These are phyloP conservation scores for Alternaria ethzedia DNA, from an alignment of 2,329 filamentous ascomycete species.

Conservation along the genomic window DNA sequence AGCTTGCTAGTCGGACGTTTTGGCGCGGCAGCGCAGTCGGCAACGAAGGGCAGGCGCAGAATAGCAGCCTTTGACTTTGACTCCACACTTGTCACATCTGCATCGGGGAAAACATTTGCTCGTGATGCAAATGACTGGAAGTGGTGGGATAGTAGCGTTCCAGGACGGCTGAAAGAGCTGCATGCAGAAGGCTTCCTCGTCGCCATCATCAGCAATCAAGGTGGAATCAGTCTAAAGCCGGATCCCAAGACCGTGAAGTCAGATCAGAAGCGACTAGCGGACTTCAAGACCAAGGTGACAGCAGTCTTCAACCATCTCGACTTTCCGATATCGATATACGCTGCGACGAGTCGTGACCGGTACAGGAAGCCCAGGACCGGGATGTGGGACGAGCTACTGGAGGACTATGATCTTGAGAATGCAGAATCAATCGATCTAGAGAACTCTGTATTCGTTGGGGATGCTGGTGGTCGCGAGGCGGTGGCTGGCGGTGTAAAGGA, in stretches of 20 bases:
- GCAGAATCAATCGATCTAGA: slow-evolving; percentile 68
- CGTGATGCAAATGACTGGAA: slow-evolving; percentile 81
- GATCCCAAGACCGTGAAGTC: slow-evolving; percentile 73
- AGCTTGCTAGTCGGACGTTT: slow-evolving; percentile 81
- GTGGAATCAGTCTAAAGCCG: slow-evolving; percentile 75
- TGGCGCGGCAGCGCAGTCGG: slow-evolving; percentile 52
- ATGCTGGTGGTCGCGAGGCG: slow-evolving; percentile 69
- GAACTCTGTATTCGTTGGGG: slow-evolving; percentile 84
- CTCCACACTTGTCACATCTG: slow-evolving; percentile 81
- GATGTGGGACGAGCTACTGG: slow-evolving; percentile 79
- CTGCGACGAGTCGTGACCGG: slow-evolving; percentile 80
- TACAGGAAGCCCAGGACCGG: slow-evolving; percentile 87
- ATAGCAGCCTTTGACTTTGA: slow-evolving; percentile 62
- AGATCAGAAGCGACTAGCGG: slow-evolving; percentile 70
- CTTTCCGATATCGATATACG: slow-evolving; percentile 81
- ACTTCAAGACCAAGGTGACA: slow-evolving; percentile 83
- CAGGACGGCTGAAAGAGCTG: slow-evolving; percentile 69
- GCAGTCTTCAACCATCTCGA: slow-evolving; percentile 74
- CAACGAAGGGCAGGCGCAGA: slow-evolving; percentile 29
- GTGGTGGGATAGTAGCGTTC: slow-evolving; percentile 85
- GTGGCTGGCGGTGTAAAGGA: slow-evolving; percentile 55
- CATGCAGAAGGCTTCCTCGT: slow-evolving; percentile 77
- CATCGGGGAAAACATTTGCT: slow-evolving; percentile 80
- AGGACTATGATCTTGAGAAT: slow-evolving; percentile 58
- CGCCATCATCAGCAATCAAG: slow-evolving; percentile 88